Percentiles rank a stretch among this genome's conserved stretches.
phyloP scores from a whole-genome alignment of 257 asterid genomes.

The Apocynum venetum region DNA sequence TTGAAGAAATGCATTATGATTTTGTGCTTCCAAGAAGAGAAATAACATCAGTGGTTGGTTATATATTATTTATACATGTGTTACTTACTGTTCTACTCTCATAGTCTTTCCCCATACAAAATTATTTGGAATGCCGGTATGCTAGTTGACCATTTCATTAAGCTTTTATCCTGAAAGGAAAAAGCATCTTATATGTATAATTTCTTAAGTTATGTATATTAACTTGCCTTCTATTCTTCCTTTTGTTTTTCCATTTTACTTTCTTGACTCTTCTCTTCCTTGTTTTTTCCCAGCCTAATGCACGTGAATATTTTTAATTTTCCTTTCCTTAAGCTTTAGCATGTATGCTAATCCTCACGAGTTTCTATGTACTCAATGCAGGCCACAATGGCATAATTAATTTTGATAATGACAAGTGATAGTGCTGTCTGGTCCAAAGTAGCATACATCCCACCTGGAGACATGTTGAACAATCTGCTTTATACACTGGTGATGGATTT shows the following conservation, averaged over 20 bases:
- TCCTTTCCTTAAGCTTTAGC: background rate
- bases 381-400: constrained; percentile 42
- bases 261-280: background rate
- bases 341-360: constrained; percentile 13
- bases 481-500: constrained; percentile 10
- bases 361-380: constrained; percentile 33
- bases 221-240: background rate
- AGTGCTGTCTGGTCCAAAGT: constrained; percentile 21
- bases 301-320: background rate
- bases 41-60: background rate
- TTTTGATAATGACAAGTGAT: constrained; percentile 24
- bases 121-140: background rate
- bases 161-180: background rate
- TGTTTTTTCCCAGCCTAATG: background rate
- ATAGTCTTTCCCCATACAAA: background rate
- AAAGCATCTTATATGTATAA: background rate
- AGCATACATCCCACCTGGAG: constrained; percentile 12
- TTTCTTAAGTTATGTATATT: background rate
- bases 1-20: background rate
- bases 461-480: constrained; percentile 16
- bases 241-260: background rate
- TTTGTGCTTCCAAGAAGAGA: background rate
- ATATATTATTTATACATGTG: background rate
- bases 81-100: background rate
- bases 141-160: background rate